phyloP scores from a whole-genome alignment of 2,329 filamentous ascomycete genomes.

The Macrophomina pseudophaseolina region DNA sequence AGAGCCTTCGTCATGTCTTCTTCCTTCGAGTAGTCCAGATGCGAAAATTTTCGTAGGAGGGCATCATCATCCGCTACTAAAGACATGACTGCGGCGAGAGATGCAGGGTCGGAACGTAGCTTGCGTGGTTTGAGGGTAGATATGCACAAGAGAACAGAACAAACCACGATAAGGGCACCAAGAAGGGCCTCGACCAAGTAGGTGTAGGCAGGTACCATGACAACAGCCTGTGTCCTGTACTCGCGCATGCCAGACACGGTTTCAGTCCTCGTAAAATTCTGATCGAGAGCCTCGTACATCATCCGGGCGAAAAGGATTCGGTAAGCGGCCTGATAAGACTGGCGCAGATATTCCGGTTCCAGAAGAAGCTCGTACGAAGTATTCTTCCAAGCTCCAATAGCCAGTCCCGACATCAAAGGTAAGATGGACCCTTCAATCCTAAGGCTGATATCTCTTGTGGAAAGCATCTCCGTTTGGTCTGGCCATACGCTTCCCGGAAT shows the following conservation, averaged over 20 bases:
- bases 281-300: constrained; percentile 39
- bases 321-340: constrained; percentile 43
- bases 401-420: background rate
- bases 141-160: constrained; percentile 34
- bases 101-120: constrained; percentile 42
- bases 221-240: constrained; percentile 40
- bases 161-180: constrained; percentile 32
- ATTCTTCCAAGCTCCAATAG: background rate
- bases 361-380: background rate
- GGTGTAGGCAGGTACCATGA: constrained; percentile 45
- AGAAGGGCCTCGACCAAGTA: constrained; percentile 46
- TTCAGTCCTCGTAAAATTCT: constrained; percentile 26
- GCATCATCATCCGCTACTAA: constrained; percentile 36
- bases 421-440: background rate
- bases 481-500: constrained; percentile 33
- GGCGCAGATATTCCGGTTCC: background rate
- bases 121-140: constrained; percentile 31
- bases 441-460: background rate
- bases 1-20: constrained; percentile 31
- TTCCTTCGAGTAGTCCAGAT: constrained; percentile 33
- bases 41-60: constrained; percentile 33
- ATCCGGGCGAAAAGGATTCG: constrained; percentile 48
- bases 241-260: constrained; percentile 29
- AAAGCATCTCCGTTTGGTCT: background rate
- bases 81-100: constrained; percentile 44